These are phyloP conservation scores for Salvia splendens DNA, from an alignment of 257 asterid species.

Conservation along the genomic window DNA sequence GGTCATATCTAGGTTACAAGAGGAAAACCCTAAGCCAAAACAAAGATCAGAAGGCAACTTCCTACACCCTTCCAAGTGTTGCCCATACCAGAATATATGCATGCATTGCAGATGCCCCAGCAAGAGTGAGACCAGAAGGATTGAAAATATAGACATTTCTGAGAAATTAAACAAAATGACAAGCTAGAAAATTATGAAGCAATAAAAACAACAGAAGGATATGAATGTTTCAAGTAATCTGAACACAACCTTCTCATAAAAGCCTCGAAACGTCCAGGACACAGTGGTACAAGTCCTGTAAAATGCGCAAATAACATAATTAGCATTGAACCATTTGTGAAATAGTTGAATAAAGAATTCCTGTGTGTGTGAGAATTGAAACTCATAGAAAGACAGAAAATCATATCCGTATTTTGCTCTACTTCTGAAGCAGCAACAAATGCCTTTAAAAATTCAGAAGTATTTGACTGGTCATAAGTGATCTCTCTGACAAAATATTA, in stretches of 20 bases:
- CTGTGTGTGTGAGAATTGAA: too few relatives aligned
- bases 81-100: constrained; percentile 3
- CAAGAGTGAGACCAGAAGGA: constrained; percentile 9
- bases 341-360: too few relatives aligned
- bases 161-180: neutral
- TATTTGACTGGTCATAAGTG: too few relatives aligned
- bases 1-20: neutral
- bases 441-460: too few relatives aligned
- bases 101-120: constrained; percentile 3
- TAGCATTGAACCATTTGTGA: too few relatives aligned
- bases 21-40: constrained; percentile 5
- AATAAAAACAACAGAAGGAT: constrained; percentile 10
- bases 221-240: constrained; percentile 21
- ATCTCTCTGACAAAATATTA: too few relatives aligned
- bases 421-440: too few relatives aligned
- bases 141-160: neutral
- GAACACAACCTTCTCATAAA: constrained; percentile 82
- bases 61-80: constrained; percentile 7
- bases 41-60: constrained; percentile 11
- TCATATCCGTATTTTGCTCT: too few relatives aligned
- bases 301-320: too few relatives aligned
- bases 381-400: too few relatives aligned
- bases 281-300: constrained; percentile 83
- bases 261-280: constrained; percentile 94
- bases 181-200: neutral